Base-by-base conservation (phyloP, 2,329 filamentous ascomycete genomes). In the Xylariaceae sp. region DNA sequence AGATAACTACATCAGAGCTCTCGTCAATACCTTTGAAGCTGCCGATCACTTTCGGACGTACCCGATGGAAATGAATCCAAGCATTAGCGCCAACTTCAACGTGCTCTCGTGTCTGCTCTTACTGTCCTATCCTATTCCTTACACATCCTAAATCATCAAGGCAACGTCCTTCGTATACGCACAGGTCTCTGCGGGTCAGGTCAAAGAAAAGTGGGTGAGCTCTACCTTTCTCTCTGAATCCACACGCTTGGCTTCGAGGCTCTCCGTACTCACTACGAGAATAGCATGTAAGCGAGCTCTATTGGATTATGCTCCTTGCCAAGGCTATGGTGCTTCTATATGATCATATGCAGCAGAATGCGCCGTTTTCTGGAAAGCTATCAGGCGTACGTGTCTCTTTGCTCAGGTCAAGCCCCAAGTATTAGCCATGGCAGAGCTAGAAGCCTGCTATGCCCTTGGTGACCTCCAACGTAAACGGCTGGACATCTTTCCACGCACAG, bases 31-130 rank as follows among this genome's bases (percentile, higher is more conserved):
- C 1, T 73, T 70, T 52, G 65, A 71, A 53, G 49, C 48, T 2
- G 44, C 52, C 2, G 32, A 52, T 19, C 69, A 73, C 48, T 73
- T 73, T 44, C 55, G 40, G 9, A 73, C 71, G 1, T 74, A 73
- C 50, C 21, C 45, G 0, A 40, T 40, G 0, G 71, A 73, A 56
- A 44, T 69, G 9, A 63, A 70, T 44, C 59, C 69, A 1, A 72
- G 70, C 42, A 62, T 72, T 20, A 69, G 63, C 4, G 67, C 70
- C 2, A 73, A 74, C 52, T 69, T 66, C 52, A 73, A 73, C 48
- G 67, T 70, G 6, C 50, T 73, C 7, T 48, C 66, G 7, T 63
- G 63, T 16, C 54, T 74, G 2, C 60, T 73, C 14, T 29, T 48
- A 10, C 37, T 37, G 2, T 32, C 55, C 10, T 54, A 69, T 37